These are phyloP conservation scores for Zymoseptoria pseudotritici DNA, from an alignment of 2,329 filamentous ascomycete genomes.

Conservation along the genomic window DNA sequence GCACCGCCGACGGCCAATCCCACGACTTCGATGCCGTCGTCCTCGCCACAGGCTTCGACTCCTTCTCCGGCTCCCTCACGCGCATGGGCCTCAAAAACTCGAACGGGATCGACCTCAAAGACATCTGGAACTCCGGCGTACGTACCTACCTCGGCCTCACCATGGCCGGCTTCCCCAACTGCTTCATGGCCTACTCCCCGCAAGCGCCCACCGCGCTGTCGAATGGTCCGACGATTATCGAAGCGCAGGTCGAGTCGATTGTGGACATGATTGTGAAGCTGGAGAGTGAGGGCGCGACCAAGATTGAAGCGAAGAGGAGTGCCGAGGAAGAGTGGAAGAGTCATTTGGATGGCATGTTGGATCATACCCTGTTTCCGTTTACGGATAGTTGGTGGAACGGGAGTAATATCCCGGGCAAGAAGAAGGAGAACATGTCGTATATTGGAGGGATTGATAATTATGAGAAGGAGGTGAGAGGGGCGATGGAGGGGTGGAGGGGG, in stretches of 20 bases:
- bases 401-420: slow-evolving; percentile 29
- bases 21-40: slow-evolving; percentile 38
- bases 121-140: slow-evolving; percentile 36
- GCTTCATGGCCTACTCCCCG: slow-evolving; percentile 39
- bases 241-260: slow-evolving; percentile 39
- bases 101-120: slow-evolving; percentile 21
- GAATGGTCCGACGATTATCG: slow-evolving; percentile 39
- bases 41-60: slow-evolving; percentile 42
- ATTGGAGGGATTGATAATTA: slow-evolving; percentile 33
- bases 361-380: slow-evolving; percentile 21
- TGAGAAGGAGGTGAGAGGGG: slow-evolving; percentile 33
- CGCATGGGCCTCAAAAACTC: slow-evolving; percentile 30
- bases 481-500: slow-evolving; percentile 30
- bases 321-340: slow-evolving; percentile 36
- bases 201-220: slow-evolving; percentile 40
- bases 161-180: slow-evolving; percentile 28
- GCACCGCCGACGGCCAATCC: slow-evolving; percentile 33
- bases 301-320: slow-evolving; percentile 35
- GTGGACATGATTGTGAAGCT: slow-evolving; percentile 36
- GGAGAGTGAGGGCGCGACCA: slow-evolving; percentile 31
- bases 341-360: slow-evolving; percentile 15
- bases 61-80: slow-evolving; percentile 28
- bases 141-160: slow-evolving; percentile 34
- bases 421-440: slow-evolving; percentile 35
- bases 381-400: slow-evolving; percentile 31